Evolutionary conservation across 768 basidiomycete genomes (phyloP), one percentile per base, ranked within the genome.

Genomic region (Sistotremastrum niveocremeum): DNA sequence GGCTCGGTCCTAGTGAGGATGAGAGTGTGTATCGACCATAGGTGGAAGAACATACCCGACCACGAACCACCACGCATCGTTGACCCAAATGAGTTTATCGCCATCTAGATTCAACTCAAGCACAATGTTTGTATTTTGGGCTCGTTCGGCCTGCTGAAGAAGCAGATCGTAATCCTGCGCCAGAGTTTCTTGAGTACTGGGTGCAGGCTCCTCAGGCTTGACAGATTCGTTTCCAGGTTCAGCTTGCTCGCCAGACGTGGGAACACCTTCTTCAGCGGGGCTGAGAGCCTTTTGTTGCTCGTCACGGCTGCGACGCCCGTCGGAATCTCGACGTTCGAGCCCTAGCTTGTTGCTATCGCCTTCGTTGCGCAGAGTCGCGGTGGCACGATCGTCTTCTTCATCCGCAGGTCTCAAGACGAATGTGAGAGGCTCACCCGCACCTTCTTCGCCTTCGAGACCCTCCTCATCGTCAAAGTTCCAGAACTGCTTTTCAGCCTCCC

Each of bases 401-500:
- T 81, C 82, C 12, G 74, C 76, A 0, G 94, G 83, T 61, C 94
- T 95, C 61, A 90, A 82, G 46, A 98, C 89, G 57, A 98, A 98
- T 53, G 82, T 77, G 42, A 98, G 67, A 1, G 89, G 88, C 53
- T 97, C 94, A 46, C 88, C 84, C 58, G 84, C 79, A 55, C 90
- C 89, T 49, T 87, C 81, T 39, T 85, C 84, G 50, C 84, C 82
- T 40, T 53, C 54, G 10, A 28, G 48, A 8, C 54, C 52, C 40
- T 62, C 61, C 4, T 68, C 62, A 58, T 89, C 87, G 57, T 93
- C 86, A 59, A 97, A 98, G 57, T 95, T 95, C 95, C 95, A 99
- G 63, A 99, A 99, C 54, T 93, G 89, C 58, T 93, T 93, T 68
- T 98, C 94, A 7, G 95, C 95, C 63, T 95, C 93, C 90, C 91